phyloP scores from a whole-genome alignment of 176 grass and related monocot species.

The Neostapfia colusana region DNA sequence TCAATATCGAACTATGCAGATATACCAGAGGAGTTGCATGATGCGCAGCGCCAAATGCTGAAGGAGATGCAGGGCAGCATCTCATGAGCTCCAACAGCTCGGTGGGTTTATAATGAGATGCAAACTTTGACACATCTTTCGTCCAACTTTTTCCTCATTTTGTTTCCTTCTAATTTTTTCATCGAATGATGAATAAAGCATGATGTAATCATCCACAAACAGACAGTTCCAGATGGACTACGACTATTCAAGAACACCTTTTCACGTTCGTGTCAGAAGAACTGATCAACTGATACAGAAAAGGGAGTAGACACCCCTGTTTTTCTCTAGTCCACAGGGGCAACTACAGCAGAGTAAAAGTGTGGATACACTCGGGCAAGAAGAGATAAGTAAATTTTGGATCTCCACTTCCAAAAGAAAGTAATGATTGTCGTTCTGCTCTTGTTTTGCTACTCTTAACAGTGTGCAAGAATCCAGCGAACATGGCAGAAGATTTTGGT shows the following conservation, averaged over 20 bases:
- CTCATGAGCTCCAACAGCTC: not conserved
- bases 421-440: conserved; percentile 22
- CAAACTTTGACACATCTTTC: conserved; percentile 1
- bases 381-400: not conserved
- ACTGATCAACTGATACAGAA: not conserved
- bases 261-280: conserved; percentile 13
- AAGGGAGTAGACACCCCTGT: not conserved
- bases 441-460: conserved; percentile 21
- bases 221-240: conserved; percentile 9
- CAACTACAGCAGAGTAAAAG: not conserved
- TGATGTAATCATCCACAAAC: not conserved
- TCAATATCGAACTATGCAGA: too few species aligned
- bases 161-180: not conserved
- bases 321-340: not conserved
- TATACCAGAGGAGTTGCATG: not conserved
- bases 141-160: conserved; percentile 2
- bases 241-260: conserved; percentile 21
- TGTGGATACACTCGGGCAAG: conserved; percentile 4
- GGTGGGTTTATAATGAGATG: conserved; percentile 15
- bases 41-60: not conserved
- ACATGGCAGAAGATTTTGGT: not conserved
- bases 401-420: conserved; percentile 29
- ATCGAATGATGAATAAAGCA: conserved; percentile 31
- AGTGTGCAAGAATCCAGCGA: not conserved
- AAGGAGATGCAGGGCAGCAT: conserved; percentile 6